A percentile compares a stretch with the other conserved stretches of the same genome.
phyloP scores from a whole-genome alignment of 768 basidiomycete species.

The Glaciozyma martinii region DNA sequence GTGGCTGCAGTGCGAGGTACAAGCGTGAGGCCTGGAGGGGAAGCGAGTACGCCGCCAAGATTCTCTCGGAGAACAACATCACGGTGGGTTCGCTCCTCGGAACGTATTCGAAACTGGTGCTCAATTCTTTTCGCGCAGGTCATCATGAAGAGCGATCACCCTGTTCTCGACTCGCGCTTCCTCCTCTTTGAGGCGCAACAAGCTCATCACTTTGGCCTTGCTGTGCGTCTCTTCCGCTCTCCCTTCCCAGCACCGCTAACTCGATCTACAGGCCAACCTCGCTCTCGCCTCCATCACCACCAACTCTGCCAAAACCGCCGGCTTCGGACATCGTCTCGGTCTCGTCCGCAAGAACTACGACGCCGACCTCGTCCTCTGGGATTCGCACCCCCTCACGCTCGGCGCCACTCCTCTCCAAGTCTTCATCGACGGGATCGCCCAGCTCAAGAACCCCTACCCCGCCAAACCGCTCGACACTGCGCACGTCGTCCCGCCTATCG shows the following conservation, averaged over 20 bases:
- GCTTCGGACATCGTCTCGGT: constrained; percentile 67
- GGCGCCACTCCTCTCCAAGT: constrained; percentile 73
- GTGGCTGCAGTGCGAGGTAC: constrained; percentile 32
- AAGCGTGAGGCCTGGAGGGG: constrained; percentile 75
- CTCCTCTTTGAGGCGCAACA: constrained; percentile 77
- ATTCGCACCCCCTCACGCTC: constrained; percentile 59
- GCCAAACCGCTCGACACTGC: background rate
- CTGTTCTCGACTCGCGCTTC: constrained; percentile 55
- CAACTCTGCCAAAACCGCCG: constrained; percentile 60
- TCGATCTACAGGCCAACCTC: constrained; percentile 33
- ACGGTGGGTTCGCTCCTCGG: constrained; percentile 1
- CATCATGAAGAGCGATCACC: constrained; percentile 38
- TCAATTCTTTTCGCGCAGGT: background rate
- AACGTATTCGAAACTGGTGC: background rate
- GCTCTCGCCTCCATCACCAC: constrained; percentile 58
- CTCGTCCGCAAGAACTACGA: constrained; percentile 62
- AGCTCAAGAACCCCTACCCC: constrained; percentile 41
- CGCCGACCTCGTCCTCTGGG: constrained; percentile 48
- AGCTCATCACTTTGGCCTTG: constrained; percentile 39
- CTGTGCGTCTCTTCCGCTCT: background rate
- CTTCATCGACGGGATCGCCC: constrained; percentile 74
- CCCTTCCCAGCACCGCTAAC: background rate
- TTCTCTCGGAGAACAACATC: constrained; percentile 54
- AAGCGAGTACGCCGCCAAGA: constrained; percentile 68
- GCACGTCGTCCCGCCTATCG: constrained; percentile 37